Evolutionary conservation across 2,329 filamentous ascomycete genomes (phyloP).

Genomic region (Hypomyces rosellus): DNA sequence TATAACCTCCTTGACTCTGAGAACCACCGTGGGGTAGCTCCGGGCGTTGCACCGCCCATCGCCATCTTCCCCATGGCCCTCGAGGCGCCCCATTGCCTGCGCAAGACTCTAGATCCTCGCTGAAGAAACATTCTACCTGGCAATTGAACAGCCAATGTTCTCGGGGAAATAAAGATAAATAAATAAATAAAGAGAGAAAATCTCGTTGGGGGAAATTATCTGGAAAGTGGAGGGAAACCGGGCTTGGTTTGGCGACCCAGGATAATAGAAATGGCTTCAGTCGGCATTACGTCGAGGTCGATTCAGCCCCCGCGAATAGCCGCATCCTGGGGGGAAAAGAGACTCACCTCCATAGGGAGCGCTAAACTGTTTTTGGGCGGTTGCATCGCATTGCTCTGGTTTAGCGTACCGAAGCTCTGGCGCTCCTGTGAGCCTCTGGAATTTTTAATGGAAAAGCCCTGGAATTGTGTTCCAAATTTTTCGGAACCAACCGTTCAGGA

Average conservation of each 20-base stretch:
- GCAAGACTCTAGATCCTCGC: conserved; percentile 43
- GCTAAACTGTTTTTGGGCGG: conserved; percentile 6
- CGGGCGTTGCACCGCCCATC: conserved; percentile 22
- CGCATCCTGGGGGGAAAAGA: conserved; percentile 26
- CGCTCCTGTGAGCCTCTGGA: not conserved
- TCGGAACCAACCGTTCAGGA: not conserved
- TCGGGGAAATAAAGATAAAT: too few relatives aligned
- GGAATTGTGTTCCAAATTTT: not conserved
- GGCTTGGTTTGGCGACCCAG: too few relatives aligned
- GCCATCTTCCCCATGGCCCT: conserved; percentile 32
- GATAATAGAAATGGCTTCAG: conserved; percentile 20
- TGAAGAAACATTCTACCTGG: conserved; percentile 46
- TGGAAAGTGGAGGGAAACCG: too few relatives aligned
- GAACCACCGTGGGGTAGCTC: conserved; percentile 38
- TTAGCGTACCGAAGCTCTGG: conserved; percentile 1
- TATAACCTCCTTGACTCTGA: conserved; percentile 43
- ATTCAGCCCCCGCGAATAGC: conserved; percentile 31
- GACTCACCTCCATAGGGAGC: not conserved
- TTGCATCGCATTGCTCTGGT: not conserved
- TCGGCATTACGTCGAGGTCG: conserved; percentile 29
- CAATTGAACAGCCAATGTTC: conserved; percentile 1
- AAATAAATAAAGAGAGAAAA: too few relatives aligned
- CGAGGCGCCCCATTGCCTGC: conserved; percentile 45
- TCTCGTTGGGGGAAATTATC: too few relatives aligned
- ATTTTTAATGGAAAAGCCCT: not conserved